Percentiles rank a stretch among this genome's conserved stretches.
These are phyloP conservation scores for Paecilomyces formosus DNA, from an alignment of 2,329 filamentous ascomycete species.

Conservation along the genomic window DNA sequence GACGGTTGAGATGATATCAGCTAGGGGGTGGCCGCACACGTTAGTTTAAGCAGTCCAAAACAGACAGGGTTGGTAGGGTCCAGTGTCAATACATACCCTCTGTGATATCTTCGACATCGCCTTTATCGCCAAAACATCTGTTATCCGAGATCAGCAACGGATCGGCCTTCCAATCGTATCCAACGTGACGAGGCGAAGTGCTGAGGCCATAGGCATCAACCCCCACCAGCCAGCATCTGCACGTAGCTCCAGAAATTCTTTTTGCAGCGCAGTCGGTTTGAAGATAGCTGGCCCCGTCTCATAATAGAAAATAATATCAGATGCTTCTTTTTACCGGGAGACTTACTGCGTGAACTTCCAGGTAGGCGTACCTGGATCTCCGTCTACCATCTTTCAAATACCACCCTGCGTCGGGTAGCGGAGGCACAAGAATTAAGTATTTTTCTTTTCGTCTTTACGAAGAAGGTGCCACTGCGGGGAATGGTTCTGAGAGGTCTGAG, in stretches of 20 bases:
- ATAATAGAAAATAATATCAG: constrained; percentile 5
- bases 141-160: constrained; percentile 7
- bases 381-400: constrained; percentile 80
- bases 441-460: neutral
- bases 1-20: constrained; percentile 47
- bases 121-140: constrained; percentile 99
- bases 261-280: neutral
- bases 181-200: constrained; percentile 3
- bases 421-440: constrained; percentile 11
- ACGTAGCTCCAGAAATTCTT: neutral
- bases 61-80: neutral
- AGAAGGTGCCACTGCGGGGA: constrained; percentile 2
- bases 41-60: constrained; percentile 2
- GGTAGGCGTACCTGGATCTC: constrained; percentile 86
- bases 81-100: constrained; percentile 57
- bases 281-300: neutral
- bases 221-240: neutral
- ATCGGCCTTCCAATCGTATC: constrained; percentile 2
- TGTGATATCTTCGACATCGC: constrained; percentile 97
- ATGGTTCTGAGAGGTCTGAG: neutral
- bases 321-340: constrained; percentile 1
- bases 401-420: constrained; percentile 22
- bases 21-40: constrained; percentile 16
- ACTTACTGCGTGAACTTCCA: constrained; percentile 99
- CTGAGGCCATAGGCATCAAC: neutral